Conservation (phyloP, 257 asterid species). For the Lavandula angustifolia region DNA sequence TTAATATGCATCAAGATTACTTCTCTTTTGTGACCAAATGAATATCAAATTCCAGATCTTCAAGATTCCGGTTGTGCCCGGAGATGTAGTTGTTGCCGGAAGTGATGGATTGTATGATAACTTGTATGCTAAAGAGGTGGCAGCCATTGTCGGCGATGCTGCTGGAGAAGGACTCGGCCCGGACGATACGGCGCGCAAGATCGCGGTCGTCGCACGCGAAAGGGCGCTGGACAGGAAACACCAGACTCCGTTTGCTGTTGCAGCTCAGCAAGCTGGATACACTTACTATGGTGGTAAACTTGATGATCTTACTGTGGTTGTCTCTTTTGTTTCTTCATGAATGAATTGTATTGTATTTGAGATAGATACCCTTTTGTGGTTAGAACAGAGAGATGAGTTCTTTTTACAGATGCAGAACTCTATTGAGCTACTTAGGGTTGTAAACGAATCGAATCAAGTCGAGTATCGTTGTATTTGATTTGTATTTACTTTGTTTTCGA, state of each 20-base stretch:
- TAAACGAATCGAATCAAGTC: no score
- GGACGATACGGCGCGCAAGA: constrained; percentile 56
- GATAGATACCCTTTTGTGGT: constrained; percentile 1
- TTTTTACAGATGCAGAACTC: no score
- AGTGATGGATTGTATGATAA: constrained; percentile 88
- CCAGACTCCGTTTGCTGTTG: constrained; percentile 64
- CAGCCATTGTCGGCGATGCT: constrained; percentile 56
- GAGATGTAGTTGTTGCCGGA: constrained; percentile 80
- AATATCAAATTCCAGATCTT: constrained; percentile 49
- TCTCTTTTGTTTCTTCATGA: constrained; percentile 51
- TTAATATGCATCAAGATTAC: neutral
- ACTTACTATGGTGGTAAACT: constrained; percentile 73
- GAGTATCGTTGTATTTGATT: no score
- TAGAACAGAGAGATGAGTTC: neutral
- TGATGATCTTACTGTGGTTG: constrained; percentile 77
- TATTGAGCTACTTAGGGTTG: no score
- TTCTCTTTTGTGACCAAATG: neutral
- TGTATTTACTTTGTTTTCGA: no score
- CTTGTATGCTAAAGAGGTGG: constrained; percentile 61
- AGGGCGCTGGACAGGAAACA: constrained; percentile 59
- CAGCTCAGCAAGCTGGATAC: constrained; percentile 77
- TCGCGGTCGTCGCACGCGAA: constrained; percentile 59
- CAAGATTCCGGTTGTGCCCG: constrained; percentile 57
- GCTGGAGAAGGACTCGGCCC: constrained; percentile 52
- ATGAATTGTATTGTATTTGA: neutral